A percentile compares a stretch with the other conserved stretches of the same genome.
These are phyloP conservation scores for Micromonas commoda DNA, from an alignment of 139 green algal genomes.

Conservation along the genomic window DNA sequence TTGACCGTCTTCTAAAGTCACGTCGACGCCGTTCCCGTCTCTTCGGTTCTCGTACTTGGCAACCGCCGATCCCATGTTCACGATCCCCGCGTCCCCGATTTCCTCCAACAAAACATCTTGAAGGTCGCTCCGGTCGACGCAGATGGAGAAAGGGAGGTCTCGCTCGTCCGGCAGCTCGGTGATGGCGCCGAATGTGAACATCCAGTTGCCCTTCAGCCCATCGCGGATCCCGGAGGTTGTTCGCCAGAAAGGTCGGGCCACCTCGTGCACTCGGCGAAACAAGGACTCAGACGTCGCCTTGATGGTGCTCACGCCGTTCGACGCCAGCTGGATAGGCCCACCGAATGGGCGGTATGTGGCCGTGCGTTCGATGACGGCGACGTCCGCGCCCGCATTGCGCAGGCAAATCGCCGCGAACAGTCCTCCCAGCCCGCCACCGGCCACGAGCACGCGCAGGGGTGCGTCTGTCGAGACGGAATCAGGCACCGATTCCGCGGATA, in stretches of 20 bases:
- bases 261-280: neutral
- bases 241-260: constrained; percentile 3
- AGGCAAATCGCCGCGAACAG: constrained; percentile 10
- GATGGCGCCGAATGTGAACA: constrained; percentile 24
- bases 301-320: neutral
- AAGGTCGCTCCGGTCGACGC: constrained; percentile 11
- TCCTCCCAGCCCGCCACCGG: constrained; percentile 11
- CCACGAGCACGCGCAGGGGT: neutral
- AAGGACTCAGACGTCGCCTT: constrained; percentile 3
- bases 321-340: constrained; percentile 18
- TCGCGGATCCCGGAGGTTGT: constrained; percentile 16
- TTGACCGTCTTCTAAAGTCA: neutral
- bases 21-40: neutral
- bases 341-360: neutral
- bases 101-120: neutral
- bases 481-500: too few relatives aligned
- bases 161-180: neutral
- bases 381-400: neutral
- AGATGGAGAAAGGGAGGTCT: constrained; percentile 12
- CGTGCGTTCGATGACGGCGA: constrained; percentile 1
- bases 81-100: neutral
- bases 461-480: neutral
- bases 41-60: neutral
- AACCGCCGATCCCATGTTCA: neutral
- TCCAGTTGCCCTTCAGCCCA: neutral